These are phyloP conservation scores for Solanum aculeatissimum DNA, from an alignment of 305 asterid genomes.

Conservation along the genomic window DNA sequence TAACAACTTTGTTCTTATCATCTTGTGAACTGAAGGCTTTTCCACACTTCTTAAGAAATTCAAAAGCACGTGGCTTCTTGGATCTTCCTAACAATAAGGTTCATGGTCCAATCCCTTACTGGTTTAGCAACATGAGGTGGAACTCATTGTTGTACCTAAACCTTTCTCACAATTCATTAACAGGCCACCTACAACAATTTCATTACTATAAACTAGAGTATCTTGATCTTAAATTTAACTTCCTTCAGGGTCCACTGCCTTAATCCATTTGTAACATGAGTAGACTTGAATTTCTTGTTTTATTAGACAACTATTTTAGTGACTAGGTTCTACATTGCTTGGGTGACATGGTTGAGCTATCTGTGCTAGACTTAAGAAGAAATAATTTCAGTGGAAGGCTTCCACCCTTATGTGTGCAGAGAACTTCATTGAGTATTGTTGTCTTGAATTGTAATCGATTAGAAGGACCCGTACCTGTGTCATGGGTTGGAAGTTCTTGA, in stretches of 20 bases:
- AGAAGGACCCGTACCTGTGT: neutral
- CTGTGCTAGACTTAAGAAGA: neutral
- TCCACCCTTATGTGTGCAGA: fast-evolving
- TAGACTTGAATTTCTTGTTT: neutral
- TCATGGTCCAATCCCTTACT: neutral
- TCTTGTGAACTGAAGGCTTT: neutral
- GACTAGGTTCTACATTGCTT: constrained; percentile 7
- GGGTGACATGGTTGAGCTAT: neutral
- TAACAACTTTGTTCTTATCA: fast-evolving
- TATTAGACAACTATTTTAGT: neutral
- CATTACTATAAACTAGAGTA: fast-evolving
- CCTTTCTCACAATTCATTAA: neutral
- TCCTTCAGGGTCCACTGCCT: neutral
- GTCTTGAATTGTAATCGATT: neutral
- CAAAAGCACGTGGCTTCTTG: fast-evolving
- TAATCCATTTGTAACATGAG: neutral
- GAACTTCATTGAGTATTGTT: neutral
- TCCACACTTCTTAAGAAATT: neutral
- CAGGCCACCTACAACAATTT: neutral
- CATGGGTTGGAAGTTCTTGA: neutral
- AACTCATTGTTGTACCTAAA: fast-evolving
- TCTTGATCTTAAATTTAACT: neutral
- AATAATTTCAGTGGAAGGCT: neutral
- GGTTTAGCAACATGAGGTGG: neutral
- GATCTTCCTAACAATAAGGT: neutral